Percentiles rank a stretch among this genome's conserved stretches.
Conservation (phyloP, 805 yeast species). For the Cyberlindnera japonica region DNA sequence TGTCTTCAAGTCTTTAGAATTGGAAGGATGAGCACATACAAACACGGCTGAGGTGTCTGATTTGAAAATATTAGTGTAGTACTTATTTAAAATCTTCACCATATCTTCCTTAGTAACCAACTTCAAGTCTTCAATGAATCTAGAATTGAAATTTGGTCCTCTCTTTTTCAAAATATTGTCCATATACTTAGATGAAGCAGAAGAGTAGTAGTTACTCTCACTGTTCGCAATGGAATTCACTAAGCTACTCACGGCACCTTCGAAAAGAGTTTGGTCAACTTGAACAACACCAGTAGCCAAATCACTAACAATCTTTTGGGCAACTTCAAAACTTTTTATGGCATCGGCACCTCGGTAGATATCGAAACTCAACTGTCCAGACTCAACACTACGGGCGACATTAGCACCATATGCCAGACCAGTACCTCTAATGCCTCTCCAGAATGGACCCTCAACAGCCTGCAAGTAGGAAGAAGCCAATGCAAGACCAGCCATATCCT, state of each 20-base stretch:
- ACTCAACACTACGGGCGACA: constrained; percentile 54
- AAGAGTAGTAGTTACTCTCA: constrained; percentile 60
- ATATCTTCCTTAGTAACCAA: constrained; percentile 52
- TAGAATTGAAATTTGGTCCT: constrained; percentile 60
- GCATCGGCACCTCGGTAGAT: constrained; percentile 86
- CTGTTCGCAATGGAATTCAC: constrained; percentile 67
- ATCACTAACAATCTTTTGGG: constrained; percentile 59
- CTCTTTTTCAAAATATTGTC: constrained; percentile 66
- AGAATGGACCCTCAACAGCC: constrained; percentile 93
- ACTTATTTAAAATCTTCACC: constrained; percentile 46
- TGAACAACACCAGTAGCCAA: constrained; percentile 49
- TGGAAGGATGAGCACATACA: constrained; percentile 69
- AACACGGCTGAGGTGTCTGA: constrained; percentile 55
- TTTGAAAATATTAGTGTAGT: constrained; percentile 64
- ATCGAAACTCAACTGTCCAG: constrained; percentile 61
- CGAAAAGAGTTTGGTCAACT: constrained; percentile 58
- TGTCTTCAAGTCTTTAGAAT: constrained; percentile 41
- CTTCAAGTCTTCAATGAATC: constrained; percentile 50
- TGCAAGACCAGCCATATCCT: constrained; percentile 66
- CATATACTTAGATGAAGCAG: constrained; percentile 62
- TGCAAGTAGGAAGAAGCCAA: constrained; percentile 74
- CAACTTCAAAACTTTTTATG: constrained; percentile 54
- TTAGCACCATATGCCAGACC: constrained; percentile 91
- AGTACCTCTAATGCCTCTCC: constrained; percentile 93
- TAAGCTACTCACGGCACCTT: constrained; percentile 72